Evolutionary conservation across 495 filamentous ascomycete species (phyloP), one percentile per base, ranked within the genome.

Genomic region (Talaromyces stipitatus): DNA sequence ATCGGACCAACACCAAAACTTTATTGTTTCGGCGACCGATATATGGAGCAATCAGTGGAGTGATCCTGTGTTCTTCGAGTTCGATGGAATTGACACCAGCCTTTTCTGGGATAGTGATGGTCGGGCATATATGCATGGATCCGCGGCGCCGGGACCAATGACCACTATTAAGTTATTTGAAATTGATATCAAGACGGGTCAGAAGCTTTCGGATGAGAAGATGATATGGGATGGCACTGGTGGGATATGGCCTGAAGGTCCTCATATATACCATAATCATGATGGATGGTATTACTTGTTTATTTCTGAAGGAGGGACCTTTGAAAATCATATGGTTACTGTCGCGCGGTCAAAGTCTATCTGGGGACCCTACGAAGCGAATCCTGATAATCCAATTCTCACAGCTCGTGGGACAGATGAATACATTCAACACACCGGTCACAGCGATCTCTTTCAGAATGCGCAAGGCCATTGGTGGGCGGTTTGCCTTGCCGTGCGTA

Each of bases 211-310:
- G 0, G 64, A 66, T 20, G 70, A 73, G 1, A 70, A 66, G 11
- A 69, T 71, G 6, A 76, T 85, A 46, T 82, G 81, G 66, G 81
- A 80, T 51, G 84, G 82, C 2, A 76, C 71, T n/a, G 69, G 74
- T 16, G 78, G 76, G 0, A 67, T 74, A 0, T 76, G 74, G 3
- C 79, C 84, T 0, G 85, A 87, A 67, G 85, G 84, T 5, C 84
- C 85, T 1, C 85, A 87, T 54, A 70, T 88, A 29, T 86, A 85
- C 65, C 79, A 78, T 54, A 81, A 83, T 22, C 82, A 82, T 52
- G 83, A 82, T 52, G 80, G 73, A 0, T 87, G 79, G 65, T 87
- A 85, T 63, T 89, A 88, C 59, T 74, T 89, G 29, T 74, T 89
- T 55, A 83, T 82, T 6, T 84, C 84, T 0, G 85, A 89, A 71